phyloP scores from a whole-genome alignment of 352 stramenopile species.

The Labyrinthula sp. region DNA sequence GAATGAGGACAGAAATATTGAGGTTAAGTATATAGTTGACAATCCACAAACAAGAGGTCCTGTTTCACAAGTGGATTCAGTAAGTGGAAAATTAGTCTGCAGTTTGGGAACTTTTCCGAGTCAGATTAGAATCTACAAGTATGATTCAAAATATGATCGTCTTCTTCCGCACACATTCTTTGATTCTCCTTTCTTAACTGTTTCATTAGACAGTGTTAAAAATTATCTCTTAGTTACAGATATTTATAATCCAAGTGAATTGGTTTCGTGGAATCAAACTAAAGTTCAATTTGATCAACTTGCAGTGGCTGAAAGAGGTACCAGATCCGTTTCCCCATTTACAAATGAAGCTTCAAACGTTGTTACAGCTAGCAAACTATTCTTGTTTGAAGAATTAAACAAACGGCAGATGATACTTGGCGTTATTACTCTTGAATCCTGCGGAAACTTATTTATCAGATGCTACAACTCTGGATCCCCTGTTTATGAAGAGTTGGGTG shows the following conservation, averaged over 20 bases:
- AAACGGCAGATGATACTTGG: no score
- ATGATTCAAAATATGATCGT: conserved; percentile 7
- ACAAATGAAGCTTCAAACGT: no score
- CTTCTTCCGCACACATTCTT: conserved; percentile 20
- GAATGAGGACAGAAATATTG: conserved; percentile 15
- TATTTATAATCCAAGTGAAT: conserved; percentile 61
- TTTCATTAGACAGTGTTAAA: conserved; percentile 14
- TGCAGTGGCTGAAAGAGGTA: no score
- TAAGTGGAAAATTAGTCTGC: conserved; percentile 11
- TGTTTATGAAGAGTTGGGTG: no score
- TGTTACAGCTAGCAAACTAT: no score
- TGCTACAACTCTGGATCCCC: no score
- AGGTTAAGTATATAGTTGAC: conserved; percentile 18
- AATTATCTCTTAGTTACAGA: conserved; percentile 61
- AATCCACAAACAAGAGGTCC: conserved; percentile 17
- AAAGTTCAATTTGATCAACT: conserved; percentile 52
- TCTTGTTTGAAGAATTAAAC: no score
- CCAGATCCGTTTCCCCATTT: no score
- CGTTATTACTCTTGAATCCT: no score
- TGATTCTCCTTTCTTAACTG: conserved; percentile 16
- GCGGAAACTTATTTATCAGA: no score
- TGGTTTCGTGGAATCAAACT: conserved; percentile 55
- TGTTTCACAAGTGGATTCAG: conserved; percentile 11
- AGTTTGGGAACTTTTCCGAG: conserved; percentile 13
- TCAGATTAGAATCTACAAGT: conserved; percentile 22